Conservation (phyloP, 1,139 yeast species). For the Magnusiomyces starmeri region DNA sequence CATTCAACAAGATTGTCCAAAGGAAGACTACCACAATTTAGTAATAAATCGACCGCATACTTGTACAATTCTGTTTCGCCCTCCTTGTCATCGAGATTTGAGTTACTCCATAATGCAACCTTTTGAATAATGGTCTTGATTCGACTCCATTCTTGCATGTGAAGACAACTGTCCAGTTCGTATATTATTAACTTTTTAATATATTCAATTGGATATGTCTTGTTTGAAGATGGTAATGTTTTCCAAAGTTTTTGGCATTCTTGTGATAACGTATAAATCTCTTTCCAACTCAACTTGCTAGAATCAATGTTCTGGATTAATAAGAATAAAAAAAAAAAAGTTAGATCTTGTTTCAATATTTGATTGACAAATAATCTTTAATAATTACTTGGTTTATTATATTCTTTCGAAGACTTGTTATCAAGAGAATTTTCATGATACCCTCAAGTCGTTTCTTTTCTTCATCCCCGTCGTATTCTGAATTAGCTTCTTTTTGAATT, state of each 20-base stretch:
- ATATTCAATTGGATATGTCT: conserved; percentile 2
- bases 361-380: too few species aligned
- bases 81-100: neutral
- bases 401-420: neutral
- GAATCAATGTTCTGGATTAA: neutral
- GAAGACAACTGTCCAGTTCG: conserved; percentile 14
- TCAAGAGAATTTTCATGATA: neutral
- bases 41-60: conserved; percentile 14
- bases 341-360: neutral
- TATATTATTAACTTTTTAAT: conserved; percentile 13
- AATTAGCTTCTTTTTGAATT: neutral
- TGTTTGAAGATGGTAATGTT: neutral
- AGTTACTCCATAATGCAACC: neutral
- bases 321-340: neutral
- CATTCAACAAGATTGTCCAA: conserved; percentile 10
- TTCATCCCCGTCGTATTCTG: conserved; percentile 1
- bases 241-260: neutral
- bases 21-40: conserved; percentile 11
- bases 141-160: conserved; percentile 10
- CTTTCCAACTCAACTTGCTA: neutral
- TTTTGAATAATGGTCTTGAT: conserved; percentile 6
- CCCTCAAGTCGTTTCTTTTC: neutral
- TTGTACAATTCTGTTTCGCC: conserved; percentile 5
- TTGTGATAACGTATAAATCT: neutral
- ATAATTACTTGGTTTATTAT: too few species aligned